Base-by-base conservation (phyloP, 768 basidiomycete genomes). In the Mrakia frigida region DNA sequence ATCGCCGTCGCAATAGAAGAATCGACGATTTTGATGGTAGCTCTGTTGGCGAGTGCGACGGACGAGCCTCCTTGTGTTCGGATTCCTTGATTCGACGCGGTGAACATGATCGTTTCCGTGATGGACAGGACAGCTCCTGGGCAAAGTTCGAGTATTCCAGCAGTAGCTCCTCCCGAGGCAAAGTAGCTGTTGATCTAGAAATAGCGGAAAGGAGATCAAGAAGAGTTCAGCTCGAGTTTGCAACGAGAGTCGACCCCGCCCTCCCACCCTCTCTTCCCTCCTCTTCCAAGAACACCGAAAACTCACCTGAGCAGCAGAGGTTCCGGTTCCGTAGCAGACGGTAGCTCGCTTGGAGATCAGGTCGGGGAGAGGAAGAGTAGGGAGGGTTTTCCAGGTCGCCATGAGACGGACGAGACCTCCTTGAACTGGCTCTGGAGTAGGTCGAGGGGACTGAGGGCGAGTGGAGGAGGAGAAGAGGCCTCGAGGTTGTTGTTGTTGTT, bases 41-140 rank as follows among this genome's bases (percentile, higher is more conserved):
- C 73, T 39, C 73, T n/a, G 21, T 61, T 41, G 21, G 60, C 13
- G 7, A 59, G 60, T 6, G 59, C 50, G 41, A 74, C 61, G 2
- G 23, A 6, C 1, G 3, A 10, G 3, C 73, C 73, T 10, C 73
- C 61, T 7, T 59, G 73, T 6, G 73, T 74, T 23, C 39, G 73
- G 2, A 74, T 41, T 13, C 60, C 63, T 41, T 74, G 73, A 9
- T 61, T 61, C 14, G 73, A 28, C 33, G 61, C 25, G 0, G 73
- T 74, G 28, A 74, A 65, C 59, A 28, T 43, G 73, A 74, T 74
- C 10, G 60, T 74, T 14, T 63, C 41, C 25, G 56, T 56, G 25
- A 56, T 28, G 1, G 56, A 56, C 5, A 56, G 25, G 11, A 28
- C 9, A 25, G 56, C 56, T n/a, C 56, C 56, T 10, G 56, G 56